phyloP scores from a whole-genome alignment of 1,284 basidiomycete species.

The Athelia sp. region DNA sequence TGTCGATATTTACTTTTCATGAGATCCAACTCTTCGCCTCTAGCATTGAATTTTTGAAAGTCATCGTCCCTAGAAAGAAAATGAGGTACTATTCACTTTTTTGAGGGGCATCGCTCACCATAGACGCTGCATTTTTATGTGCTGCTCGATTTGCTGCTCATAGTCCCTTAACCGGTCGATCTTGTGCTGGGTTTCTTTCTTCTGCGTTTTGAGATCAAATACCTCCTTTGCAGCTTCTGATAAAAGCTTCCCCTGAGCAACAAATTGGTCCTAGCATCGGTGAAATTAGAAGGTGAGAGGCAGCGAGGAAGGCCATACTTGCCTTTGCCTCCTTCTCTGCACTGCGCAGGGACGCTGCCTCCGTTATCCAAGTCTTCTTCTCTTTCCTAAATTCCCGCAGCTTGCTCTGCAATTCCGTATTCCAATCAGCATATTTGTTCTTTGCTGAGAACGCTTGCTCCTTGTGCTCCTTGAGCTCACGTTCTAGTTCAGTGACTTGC shows the following conservation, averaged over 20 bases:
- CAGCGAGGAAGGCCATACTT: not conserved
- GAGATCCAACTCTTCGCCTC: conserved; percentile 49
- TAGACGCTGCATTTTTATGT: conserved; percentile 61
- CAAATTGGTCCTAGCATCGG: conserved; percentile 53
- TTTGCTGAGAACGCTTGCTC: conserved; percentile 59
- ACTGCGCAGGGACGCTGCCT: conserved; percentile 57
- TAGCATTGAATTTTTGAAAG: conserved; percentile 62
- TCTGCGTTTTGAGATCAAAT: conserved; percentile 58
- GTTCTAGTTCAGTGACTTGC: conserved; percentile 57
- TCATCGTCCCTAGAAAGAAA: conserved; percentile 59
- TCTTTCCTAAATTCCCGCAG: conserved; percentile 62
- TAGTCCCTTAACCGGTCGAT: conserved; percentile 69
- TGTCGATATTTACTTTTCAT: conserved; percentile 56
- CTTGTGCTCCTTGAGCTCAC: conserved; percentile 59
- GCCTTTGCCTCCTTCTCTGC: conserved; percentile 64
- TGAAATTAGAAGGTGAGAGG: conserved; percentile 2
- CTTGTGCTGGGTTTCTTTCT: conserved; percentile 69
- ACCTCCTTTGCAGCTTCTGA: conserved; percentile 55
- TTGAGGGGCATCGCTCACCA: no score
- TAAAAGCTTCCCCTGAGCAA: conserved; percentile 62
- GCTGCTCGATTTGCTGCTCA: conserved; percentile 68
- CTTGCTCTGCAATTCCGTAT: conserved; percentile 61
- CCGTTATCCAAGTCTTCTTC: conserved; percentile 59
- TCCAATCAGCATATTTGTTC: conserved; percentile 70
- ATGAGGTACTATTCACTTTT: no score